Conservation (phyloP, 2,329 filamentous ascomycete genomes). For the Lecanosticta acicola region DNA sequence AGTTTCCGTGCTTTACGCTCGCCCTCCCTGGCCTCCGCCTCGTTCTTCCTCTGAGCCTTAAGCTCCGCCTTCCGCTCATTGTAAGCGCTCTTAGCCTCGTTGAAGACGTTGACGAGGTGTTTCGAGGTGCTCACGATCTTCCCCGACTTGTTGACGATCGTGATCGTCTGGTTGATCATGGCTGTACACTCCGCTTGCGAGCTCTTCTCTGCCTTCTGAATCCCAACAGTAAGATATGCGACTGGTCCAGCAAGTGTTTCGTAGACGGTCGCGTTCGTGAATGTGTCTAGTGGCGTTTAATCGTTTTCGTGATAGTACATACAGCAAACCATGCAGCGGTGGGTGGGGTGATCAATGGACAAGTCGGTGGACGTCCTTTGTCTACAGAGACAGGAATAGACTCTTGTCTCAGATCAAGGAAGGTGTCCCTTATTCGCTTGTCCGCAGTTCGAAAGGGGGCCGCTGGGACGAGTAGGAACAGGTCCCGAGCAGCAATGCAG, state of each 20-base stretch:
- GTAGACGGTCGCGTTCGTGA: neutral
- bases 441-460: neutral
- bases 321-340: neutral
- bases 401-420: neutral
- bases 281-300: neutral
- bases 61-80: slow-evolving; percentile 80
- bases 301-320: neutral
- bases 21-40: slow-evolving; percentile 36
- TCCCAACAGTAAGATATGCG: too few species aligned
- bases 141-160: slow-evolving; percentile 84
- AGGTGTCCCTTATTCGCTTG: neutral
- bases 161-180: slow-evolving; percentile 64
- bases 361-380: neutral
- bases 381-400: neutral
- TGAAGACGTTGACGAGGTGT: slow-evolving; percentile 83
- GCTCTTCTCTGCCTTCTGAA: too few species aligned
- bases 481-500: neutral
- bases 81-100: slow-evolving; percentile 84
- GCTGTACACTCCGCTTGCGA: slow-evolving; percentile 6
- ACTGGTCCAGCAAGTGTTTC: neutral
- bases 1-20: slow-evolving; percentile 57
- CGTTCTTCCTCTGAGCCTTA: slow-evolving; percentile 61
- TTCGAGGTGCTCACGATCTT: slow-evolving; percentile 90
- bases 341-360: neutral
- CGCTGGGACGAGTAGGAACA: neutral